Base-by-base conservation (phyloP, 306 rosid genomes). In the Rosa lucieae region DNA sequence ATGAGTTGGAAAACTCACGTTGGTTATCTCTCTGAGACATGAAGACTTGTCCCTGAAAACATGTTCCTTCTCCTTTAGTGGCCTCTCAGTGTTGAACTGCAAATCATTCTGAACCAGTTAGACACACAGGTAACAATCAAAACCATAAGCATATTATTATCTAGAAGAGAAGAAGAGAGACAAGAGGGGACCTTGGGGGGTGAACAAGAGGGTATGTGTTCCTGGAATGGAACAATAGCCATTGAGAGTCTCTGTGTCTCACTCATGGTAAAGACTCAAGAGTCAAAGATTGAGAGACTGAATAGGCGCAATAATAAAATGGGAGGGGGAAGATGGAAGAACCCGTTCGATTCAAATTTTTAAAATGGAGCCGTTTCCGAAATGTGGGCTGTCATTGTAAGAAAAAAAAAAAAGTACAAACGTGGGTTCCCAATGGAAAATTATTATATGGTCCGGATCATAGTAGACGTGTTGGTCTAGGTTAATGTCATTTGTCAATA, bases 171-270 rank as follows among this genome's bases (percentile, higher is more conserved):
- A 11, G 26, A 3, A 62, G 15, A 11, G 68, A 62, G 52, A 17
- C 48, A 77, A 8, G 52, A 56, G 76, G 40, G 77, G 51, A 84
- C 83, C 83, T 74, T 55, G 14, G 59, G 70, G 52, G 79, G 71
- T 13, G 70, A 23, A 39, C 47, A 20, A 39, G 71, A 32, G 43
- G 39, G 12, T 17, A 47, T 55, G 81, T 20, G 73, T 29, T 78
- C 83, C 59, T 75, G 69, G 14, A 67, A 67, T 67, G 71, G 71
- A 75, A n/a, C 44, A 23, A 79, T 74, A 20, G 51, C 79, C 88
- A 81, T 52, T 23, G 68, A 26, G 23, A 39, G 70, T 3, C 4
- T 72, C 48, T 8, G 20, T 39, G 71, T 17, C 26, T 66, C 71
- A 66, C 47, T 66, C 48, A 66, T 66, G 26, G 47, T 37, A 13